Evolutionary conservation across 2,329 filamentous ascomycete genomes (phyloP).

Genomic region (Fusarium napiforme): DNA sequence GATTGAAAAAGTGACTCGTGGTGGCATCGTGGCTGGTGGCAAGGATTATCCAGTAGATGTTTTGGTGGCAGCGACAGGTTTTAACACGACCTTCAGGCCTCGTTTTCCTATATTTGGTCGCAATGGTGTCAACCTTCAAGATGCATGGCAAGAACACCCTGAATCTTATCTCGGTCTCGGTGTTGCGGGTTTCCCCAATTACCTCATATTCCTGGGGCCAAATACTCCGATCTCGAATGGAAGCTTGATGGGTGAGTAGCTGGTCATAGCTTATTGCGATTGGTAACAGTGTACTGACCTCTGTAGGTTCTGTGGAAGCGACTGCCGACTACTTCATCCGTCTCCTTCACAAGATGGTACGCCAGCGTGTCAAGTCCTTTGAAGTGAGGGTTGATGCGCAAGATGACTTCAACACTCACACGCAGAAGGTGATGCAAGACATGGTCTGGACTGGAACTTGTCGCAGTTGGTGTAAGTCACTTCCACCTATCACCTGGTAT

Average conservation of each 20-base stretch:
- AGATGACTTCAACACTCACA: neutral
- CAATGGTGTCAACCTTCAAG: constrained; percentile 60
- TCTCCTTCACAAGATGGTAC: neutral
- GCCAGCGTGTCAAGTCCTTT: neutral
- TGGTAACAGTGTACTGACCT: neutral
- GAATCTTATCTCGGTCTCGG: constrained; percentile 65
- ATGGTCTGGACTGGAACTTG: neutral
- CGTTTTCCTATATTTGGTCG: constrained; percentile 62
- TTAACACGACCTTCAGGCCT: constrained; percentile 64
- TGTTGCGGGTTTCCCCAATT: constrained; percentile 64
- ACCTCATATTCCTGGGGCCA: constrained; percentile 60
- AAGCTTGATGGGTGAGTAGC: neutral
- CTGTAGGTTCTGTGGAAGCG: neutral
- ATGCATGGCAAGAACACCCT: constrained; percentile 58
- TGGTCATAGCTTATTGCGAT: no score
- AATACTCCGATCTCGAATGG: constrained; percentile 53
- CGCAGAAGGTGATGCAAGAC: neutral
- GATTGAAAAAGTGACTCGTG: constrained; percentile 52
- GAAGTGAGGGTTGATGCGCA: no score
- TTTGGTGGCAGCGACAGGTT: constrained; percentile 69
- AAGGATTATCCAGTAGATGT: constrained; percentile 63
- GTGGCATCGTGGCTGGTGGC: constrained; percentile 59
- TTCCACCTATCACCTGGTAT: accelerated
- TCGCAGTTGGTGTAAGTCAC: neutral
- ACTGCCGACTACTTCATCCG: constrained; percentile 1